These are phyloP conservation scores for Aspergillus avenaceus DNA, from an alignment of 495 filamentous ascomycete genomes.

Conservation along the genomic window DNA sequence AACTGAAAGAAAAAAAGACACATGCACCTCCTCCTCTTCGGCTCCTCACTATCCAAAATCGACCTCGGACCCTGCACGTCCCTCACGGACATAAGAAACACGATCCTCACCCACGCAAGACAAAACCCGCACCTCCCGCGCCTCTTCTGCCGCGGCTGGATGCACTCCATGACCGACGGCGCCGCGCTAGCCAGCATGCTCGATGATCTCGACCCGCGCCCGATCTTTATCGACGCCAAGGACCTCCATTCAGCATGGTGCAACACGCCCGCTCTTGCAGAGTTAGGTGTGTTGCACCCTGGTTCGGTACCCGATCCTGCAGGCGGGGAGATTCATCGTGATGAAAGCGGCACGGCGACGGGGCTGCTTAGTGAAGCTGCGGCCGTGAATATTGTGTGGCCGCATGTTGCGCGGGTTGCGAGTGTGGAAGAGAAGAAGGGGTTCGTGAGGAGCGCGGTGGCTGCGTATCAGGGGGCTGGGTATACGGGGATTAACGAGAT, in stretches of 20 bases:
- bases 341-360: slow-evolving; percentile 38
- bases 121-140: slow-evolving; percentile 42
- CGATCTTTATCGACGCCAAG: slow-evolving; percentile 59
- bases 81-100: slow-evolving; percentile 46
- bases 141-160: slow-evolving; percentile 57
- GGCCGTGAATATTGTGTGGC: slow-evolving; percentile 57
- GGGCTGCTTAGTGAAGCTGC: slow-evolving; percentile 56
- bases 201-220: slow-evolving; percentile 47
- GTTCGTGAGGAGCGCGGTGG: slow-evolving; percentile 31
- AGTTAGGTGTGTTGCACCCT: slow-evolving; percentile 45
- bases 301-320: slow-evolving; percentile 48
- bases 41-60: slow-evolving; percentile 53
- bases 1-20: slow-evolving; percentile 9
- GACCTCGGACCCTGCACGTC: slow-evolving; percentile 46
- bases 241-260: slow-evolving; percentile 62
- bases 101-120: slow-evolving; percentile 43
- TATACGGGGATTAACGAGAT: slow-evolving; percentile 61
- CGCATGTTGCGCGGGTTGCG: slow-evolving; percentile 48
- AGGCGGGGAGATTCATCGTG: slow-evolving; percentile 53
- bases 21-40: slow-evolving; percentile 58
- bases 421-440: slow-evolving; percentile 45
- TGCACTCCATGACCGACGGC: slow-evolving; percentile 53
- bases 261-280: slow-evolving; percentile 50
- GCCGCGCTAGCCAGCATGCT: slow-evolving; percentile 45
- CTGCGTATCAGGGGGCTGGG: slow-evolving; percentile 46